Evolutionary conservation across 2,329 filamentous ascomycete genomes (phyloP), one percentile per base, ranked within the genome.

Genomic region (Beauveria sp.): DNA sequence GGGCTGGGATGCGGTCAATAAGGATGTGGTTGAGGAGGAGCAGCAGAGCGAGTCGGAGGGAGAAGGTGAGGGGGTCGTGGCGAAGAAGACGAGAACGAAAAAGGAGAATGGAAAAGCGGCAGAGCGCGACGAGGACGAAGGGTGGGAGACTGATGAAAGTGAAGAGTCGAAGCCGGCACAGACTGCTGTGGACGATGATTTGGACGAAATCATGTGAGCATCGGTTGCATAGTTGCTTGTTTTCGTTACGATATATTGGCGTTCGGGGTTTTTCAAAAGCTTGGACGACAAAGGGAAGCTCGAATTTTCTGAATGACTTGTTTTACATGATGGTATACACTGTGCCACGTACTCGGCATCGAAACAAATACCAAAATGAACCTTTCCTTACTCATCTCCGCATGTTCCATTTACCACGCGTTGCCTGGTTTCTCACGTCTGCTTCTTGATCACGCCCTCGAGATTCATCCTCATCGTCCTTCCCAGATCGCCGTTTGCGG

Each of bases 1-100:
- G 70, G 73, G 74, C 4, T 87, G 84, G 84, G 82, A 86, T 2
- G 79, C 84, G 8, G 75, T 86, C 66, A 87, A 86, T 70, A 78
- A 76, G 66, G 63, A 70, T 63, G 67, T 69, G 49, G 68, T 67
- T 24, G 65, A 64, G 53, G 67, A 66, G 24, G 65, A 66, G 22
- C 66, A 60, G 1, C 65, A 65, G 20, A 65, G 62, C 24, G 69
- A 66, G 4, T 62, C 59, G 51, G 63, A 30, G 28, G 66, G 65
- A 30, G 60, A 63, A 22, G 58, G 64, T n/a, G 67, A 65, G 22
- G 67, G 57, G 5, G 68, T 62, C 20, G 68, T 68, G n/a, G 68
- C 65, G n/a, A 67, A 68, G 18, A 61, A 57, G n/a, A 59, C 42
- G 66, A 60, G 5, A 64, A 64, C 20, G 63, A 61, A 28, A 67